These are phyloP conservation scores for Aspergillus sp. DNA, from an alignment of 2,329 filamentous ascomycete species.

Conservation along the genomic window DNA sequence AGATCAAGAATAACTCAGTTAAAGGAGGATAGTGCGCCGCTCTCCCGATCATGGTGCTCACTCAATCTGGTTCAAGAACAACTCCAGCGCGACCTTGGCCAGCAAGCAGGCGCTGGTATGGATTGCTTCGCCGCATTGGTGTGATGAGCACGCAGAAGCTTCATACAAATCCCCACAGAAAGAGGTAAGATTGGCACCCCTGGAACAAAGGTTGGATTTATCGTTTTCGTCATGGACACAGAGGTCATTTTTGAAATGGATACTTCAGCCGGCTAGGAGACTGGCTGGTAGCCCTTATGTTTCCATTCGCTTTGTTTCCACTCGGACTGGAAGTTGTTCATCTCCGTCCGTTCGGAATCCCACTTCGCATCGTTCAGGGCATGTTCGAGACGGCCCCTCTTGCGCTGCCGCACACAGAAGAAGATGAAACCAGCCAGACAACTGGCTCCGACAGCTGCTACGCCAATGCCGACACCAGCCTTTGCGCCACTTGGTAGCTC, in stretches of 20 bases:
- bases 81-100: conserved; percentile 20
- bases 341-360: conserved; percentile 41
- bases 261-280: conserved; percentile 16
- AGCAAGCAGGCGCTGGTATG: conserved; percentile 20
- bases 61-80: conserved; percentile 4
- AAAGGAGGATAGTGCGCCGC: neutral
- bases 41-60: conserved; percentile 8
- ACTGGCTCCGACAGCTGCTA: conserved; percentile 36
- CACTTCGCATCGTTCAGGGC: conserved; percentile 52
- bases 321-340: conserved; percentile 40
- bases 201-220: conserved; percentile 2
- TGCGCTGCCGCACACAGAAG: conserved; percentile 54
- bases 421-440: conserved; percentile 42
- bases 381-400: conserved; percentile 52
- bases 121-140: conserved; percentile 10
- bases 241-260: conserved; percentile 8
- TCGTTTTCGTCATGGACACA: conserved; percentile 17
- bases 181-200: conserved; percentile 9
- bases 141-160: conserved; percentile 4
- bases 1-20: neutral
- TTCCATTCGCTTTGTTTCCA: conserved; percentile 43
- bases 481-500: conserved; percentile 51
- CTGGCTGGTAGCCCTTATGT: conserved; percentile 31
- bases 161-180: conserved; percentile 10
- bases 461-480: conserved; percentile 48